phyloP scores from a whole-genome alignment of 2,329 filamentous ascomycete species.

The Sporothrix globosa region DNA sequence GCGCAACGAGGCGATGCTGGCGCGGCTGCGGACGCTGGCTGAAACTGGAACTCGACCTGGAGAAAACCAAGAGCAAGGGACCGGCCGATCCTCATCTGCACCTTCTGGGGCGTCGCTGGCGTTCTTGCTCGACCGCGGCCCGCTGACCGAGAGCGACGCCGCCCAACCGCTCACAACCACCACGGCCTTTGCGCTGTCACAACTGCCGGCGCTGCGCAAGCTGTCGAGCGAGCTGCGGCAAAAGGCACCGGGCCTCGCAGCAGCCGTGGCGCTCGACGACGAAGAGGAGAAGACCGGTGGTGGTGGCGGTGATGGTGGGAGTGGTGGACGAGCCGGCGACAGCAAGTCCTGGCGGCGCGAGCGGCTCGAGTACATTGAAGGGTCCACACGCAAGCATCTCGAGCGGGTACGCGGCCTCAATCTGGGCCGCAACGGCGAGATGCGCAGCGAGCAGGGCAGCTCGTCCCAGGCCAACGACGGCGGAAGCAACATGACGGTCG shows the following conservation, averaged over 20 bases:
- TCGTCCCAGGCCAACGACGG: constrained; percentile 48
- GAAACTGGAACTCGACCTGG: constrained; percentile 35
- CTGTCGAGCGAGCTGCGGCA: constrained; percentile 64
- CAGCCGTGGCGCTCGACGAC: constrained; percentile 32
- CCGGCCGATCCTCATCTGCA: not conserved
- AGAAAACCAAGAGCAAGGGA: too few species aligned
- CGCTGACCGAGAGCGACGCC: constrained; percentile 55
- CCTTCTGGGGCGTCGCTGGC: constrained; percentile 48
- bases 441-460: constrained; percentile 61
- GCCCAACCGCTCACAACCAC: constrained; percentile 68
- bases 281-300: not conserved
- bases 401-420: constrained; percentile 71
- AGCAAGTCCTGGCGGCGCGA: constrained; percentile 67
- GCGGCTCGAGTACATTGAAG: constrained; percentile 80
- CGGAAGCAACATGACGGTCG: constrained; percentile 50
- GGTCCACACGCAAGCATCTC: constrained; percentile 74
- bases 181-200: constrained; percentile 76
- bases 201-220: constrained; percentile 76
- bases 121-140: constrained; percentile 61
- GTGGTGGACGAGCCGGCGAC: constrained; percentile 34
- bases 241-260: constrained; percentile 65
- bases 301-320: not conserved
- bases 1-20: constrained; percentile 72
- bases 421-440: constrained; percentile 62
- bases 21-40: constrained; percentile 58